These are phyloP conservation scores for Pholiota molesta DNA, from an alignment of 768 basidiomycete species.

Conservation along the genomic window DNA sequence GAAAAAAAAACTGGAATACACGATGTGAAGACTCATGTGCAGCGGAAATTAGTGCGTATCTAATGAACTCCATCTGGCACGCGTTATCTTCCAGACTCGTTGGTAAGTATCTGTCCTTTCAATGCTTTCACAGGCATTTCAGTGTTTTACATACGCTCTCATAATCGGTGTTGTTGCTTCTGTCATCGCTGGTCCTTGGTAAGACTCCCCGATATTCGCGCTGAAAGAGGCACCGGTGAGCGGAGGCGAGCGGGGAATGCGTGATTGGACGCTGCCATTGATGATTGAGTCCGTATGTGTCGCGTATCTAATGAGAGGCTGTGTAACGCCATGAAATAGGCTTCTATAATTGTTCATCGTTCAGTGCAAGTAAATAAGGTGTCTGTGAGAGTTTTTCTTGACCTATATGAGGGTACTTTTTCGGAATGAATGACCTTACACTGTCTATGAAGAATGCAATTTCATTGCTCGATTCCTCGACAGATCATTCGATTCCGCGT, in stretches of 20 bases:
- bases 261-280: neutral
- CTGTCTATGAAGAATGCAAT: too few species aligned
- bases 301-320: neutral
- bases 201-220: constrained; percentile 17
- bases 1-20: neutral
- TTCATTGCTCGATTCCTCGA: neutral
- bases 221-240: neutral
- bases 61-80: constrained; percentile 4
- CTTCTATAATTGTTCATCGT: too few species aligned
- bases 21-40: neutral
- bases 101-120: neutral
- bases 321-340: neutral
- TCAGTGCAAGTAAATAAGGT: too few species aligned
- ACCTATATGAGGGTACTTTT: too few species aligned
- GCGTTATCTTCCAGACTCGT: neutral
- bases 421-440: too few species aligned
- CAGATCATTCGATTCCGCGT: neutral
- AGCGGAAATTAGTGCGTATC: neutral
- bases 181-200: neutral
- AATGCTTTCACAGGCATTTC: constrained; percentile 7
- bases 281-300: neutral
- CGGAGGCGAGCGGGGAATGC: neutral
- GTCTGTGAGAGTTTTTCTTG: too few species aligned
- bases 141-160: constrained; percentile 1
- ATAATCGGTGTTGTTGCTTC: neutral